Percentiles rank a stretch among this genome's conserved stretches.
Evolutionary conservation across 352 stramenopile species (phyloP).

Genomic region (Phytophthora chlamydospora): DNA sequence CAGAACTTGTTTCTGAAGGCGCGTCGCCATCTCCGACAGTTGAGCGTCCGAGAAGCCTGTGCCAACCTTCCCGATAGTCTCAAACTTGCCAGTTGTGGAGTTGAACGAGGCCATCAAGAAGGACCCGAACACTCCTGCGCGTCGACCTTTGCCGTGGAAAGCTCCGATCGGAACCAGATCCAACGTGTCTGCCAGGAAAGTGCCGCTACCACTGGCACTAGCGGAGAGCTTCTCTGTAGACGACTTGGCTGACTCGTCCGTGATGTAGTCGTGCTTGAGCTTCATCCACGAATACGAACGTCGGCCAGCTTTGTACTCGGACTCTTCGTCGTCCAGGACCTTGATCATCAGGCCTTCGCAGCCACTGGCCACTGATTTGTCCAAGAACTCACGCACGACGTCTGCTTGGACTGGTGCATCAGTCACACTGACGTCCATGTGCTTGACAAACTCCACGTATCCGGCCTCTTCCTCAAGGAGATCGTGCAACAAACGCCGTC

Average conservation of each 20-base stretch:
- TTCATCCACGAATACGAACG: conserved; percentile 89
- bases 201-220: conserved; percentile 36
- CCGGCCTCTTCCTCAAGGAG: conserved; percentile 43
- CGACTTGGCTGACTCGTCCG: conserved; percentile 15
- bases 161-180: conserved; percentile 99
- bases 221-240: conserved; percentile 11
- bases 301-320: conserved; percentile 67
- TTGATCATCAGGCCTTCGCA: conserved; percentile 89
- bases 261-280: conserved; percentile 83
- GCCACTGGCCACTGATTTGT: conserved; percentile 54
- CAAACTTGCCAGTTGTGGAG: conserved; percentile 92
- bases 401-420: conserved; percentile 8
- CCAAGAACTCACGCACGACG: conserved; percentile 45
- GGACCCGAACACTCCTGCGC: conserved; percentile 96
- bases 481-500: conserved; percentile 44
- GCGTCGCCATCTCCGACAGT: conserved; percentile 70
- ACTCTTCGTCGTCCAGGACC: conserved; percentile 48
- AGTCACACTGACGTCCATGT: conserved; percentile 48
- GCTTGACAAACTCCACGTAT: conserved; percentile 70
- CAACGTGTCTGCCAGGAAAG: conserved; percentile 88
- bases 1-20: conserved; percentile 47
- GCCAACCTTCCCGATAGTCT: conserved; percentile 94
- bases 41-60: conserved; percentile 98
- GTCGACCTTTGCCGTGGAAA: conserved; percentile 96
- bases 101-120: conserved; percentile 99